Evolutionary conservation across 495 filamentous ascomycete genomes (phyloP), one percentile per base, ranked within the genome.

Genomic region (Aspergillus nidulans): DNA sequence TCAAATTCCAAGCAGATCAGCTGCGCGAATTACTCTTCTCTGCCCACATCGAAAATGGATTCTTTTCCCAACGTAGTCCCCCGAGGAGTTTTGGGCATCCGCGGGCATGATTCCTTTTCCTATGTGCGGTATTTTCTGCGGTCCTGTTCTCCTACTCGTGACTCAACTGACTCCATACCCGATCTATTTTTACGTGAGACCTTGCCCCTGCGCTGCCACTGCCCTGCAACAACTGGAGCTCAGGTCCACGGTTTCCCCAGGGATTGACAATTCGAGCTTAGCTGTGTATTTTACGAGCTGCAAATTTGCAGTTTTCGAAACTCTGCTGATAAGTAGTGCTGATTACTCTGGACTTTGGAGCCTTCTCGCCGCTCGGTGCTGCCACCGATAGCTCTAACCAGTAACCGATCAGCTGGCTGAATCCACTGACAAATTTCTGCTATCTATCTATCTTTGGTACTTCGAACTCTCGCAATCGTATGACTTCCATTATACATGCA

Each of bases 21-120:
- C 61, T 60, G 61, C 58, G 58, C 61, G 61, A 63, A 59, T 63
- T 63, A 63, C 57, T 59, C 18, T 52, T 46, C 49, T 34, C 3
- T 12, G 30, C 6, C 30, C 2, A 3, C 4, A 34, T 34, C n/a
- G 30, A 5, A 34, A 10, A 26, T 52, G 59, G 49, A 23, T n/a
- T 12, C 26, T 28, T 28, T 28, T 28, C n/a, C n/a, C n/a, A n/a
- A n/a, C n/a, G n/a, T n/a, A n/a, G n/a, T n/a, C n/a, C n/a, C n/a
- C n/a, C n/a, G n/a, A n/a, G n/a, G n/a, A n/a, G n/a, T n/a, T n/a
- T 28, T 9, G 26, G 26, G 30, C 30, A 34, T 34, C 23, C 28
- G 2, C 32, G 46, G 4, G 36, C 36, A 39, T 39, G 36, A 5
- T 9, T 39, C 36, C 36, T 39, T 39, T 39, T 21, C 18, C 47